Conservation (phyloP, 192 early-diverging fungal genomes). For the Backusella luteola region DNA sequence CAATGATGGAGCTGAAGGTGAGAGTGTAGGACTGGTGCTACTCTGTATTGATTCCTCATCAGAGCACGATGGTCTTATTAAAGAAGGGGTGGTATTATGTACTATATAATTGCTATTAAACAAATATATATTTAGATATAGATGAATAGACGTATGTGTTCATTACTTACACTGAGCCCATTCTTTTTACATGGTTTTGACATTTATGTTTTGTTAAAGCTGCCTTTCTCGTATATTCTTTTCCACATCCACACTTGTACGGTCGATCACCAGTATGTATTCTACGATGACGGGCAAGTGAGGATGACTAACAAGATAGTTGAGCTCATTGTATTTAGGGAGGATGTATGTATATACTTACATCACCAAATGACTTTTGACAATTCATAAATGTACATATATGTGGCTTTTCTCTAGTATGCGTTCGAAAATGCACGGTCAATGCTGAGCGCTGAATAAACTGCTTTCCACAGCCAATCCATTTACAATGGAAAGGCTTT, state of each 20-base stretch:
- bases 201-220: conserved; percentile 69
- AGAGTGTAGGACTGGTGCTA: background rate
- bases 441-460: conserved; percentile 67
- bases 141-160: background rate
- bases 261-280: conserved; percentile 75
- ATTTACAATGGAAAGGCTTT: conserved; percentile 50
- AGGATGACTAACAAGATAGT: background rate
- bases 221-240: conserved; percentile 72
- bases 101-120: background rate
- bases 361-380: background rate
- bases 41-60: background rate
- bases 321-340: too few species aligned
- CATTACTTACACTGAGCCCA: background rate
- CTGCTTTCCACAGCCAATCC: conserved; percentile 59
- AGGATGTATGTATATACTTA: background rate
- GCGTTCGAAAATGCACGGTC: background rate
- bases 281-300: conserved; percentile 63
- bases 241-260: conserved; percentile 65
- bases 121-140: background rate
- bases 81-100: background rate
- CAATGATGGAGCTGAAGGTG: background rate
- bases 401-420: background rate
- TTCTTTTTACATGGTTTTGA: background rate
- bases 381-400: background rate
- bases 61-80: background rate